Conservation (phyloP, 208 protist species). For the Herpetomonas muscarum region DNA sequence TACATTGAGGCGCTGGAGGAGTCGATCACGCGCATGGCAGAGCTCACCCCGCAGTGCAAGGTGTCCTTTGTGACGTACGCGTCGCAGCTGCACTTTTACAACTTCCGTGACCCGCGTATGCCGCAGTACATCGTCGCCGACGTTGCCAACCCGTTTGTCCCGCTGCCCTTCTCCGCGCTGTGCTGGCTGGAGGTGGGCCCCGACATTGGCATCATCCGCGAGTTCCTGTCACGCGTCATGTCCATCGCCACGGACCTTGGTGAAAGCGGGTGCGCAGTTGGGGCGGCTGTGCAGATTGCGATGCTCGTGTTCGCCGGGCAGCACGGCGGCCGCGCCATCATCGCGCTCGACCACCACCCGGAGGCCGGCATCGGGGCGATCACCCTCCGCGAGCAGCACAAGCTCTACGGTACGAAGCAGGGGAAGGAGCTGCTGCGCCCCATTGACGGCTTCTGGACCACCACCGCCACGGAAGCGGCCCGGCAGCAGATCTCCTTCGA, state of each 20-base stretch:
- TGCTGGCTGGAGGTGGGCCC: slow-evolving; percentile 86
- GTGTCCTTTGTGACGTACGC: slow-evolving; percentile 90
- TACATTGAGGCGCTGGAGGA: slow-evolving; percentile 62
- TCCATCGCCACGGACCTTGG: slow-evolving; percentile 34
- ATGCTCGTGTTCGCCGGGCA: slow-evolving; percentile 74
- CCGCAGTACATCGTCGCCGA: slow-evolving; percentile 82
- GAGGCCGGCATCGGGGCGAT: slow-evolving; percentile 63
- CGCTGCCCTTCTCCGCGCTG: slow-evolving; percentile 83
- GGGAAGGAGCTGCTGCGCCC: slow-evolving; percentile 86
- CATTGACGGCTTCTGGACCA: slow-evolving; percentile 79
- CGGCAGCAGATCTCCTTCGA: slow-evolving; percentile 87
- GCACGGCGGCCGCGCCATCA: slow-evolving; percentile 73
- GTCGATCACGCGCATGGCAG: slow-evolving; percentile 70
- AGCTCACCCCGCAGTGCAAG: slow-evolving; percentile 52
- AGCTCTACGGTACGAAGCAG: slow-evolving; percentile 79
- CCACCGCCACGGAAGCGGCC: slow-evolving; percentile 58
- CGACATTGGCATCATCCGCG: slow-evolving; percentile 57
- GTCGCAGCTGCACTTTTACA: slow-evolving; percentile 88
- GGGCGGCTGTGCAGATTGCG: slow-evolving; percentile 75
- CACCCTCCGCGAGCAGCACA: slow-evolving; percentile 74
- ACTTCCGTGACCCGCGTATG: slow-evolving; percentile 66
- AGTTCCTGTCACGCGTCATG: slow-evolving; percentile 53
- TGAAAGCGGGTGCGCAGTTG: slow-evolving; percentile 64
- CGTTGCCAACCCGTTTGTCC: slow-evolving; percentile 85
- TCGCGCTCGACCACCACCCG: slow-evolving; percentile 50